These are phyloP conservation scores for Penicillium sp. DNA, from an alignment of 2,329 filamentous ascomycete genomes.

Conservation along the genomic window DNA sequence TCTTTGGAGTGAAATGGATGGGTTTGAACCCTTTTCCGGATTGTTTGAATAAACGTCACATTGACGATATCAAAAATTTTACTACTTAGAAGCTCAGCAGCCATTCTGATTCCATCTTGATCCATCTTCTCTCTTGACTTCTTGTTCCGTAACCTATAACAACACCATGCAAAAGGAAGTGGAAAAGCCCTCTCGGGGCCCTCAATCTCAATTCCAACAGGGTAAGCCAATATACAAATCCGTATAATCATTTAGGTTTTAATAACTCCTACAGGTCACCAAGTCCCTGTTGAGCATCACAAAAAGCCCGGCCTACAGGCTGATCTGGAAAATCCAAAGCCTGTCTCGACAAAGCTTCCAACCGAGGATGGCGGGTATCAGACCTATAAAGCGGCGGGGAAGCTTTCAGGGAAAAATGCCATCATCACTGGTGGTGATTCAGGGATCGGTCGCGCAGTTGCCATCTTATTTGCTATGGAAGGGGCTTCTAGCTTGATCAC, in stretches of 20 bases:
- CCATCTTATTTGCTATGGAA: constrained; percentile 76
- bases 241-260: too few relatives aligned
- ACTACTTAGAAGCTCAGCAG: too few relatives aligned
- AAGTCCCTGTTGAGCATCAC: constrained; percentile 53
- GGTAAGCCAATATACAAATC: constrained; percentile 19
- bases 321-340: constrained; percentile 56
- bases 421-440: constrained; percentile 81
- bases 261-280: constrained; percentile 40
- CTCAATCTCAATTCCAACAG: constrained; percentile 32
- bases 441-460: constrained; percentile 72
- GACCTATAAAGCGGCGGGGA: constrained; percentile 70
- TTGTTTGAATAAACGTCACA: too few relatives aligned
- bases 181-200: constrained; percentile 9
- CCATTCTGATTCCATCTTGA: too few relatives aligned
- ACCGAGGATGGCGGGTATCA: constrained; percentile 65
- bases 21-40: too few relatives aligned
- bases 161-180: constrained; percentile 16
- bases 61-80: too few relatives aligned
- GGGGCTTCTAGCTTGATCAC: constrained; percentile 71
- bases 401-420: constrained; percentile 70
- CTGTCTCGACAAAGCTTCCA: constrained; percentile 64
- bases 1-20: too few relatives aligned
- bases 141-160: too few relatives aligned
- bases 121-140: too few relatives aligned
- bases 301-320: constrained; percentile 54